Conservation (phyloP, 352 stramenopile genomes). For the Phytophthora pluvialis region DNA sequence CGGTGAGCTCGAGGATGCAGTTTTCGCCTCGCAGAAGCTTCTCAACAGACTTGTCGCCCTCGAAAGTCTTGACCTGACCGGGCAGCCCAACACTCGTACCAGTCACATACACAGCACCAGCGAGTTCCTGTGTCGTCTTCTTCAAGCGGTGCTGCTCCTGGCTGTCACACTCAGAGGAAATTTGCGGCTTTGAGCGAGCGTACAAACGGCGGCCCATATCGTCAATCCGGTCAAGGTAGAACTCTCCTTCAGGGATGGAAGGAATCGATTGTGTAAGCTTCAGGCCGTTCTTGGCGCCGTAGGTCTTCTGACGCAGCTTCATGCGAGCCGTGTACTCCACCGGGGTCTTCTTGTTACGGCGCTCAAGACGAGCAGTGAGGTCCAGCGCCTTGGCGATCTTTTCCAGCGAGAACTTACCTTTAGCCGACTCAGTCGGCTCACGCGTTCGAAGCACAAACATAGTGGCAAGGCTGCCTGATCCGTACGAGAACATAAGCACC, state of each 20-base stretch:
- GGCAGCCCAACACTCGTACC: conserved; percentile 93
- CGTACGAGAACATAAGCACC: conserved; percentile 97
- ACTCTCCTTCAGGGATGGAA: conserved; percentile 82
- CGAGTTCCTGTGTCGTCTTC: conserved; percentile 54
- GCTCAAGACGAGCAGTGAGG: conserved; percentile 80
- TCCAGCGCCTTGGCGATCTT: conserved; percentile 89
- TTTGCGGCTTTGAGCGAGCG: conserved; percentile 36
- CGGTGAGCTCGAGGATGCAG: conserved; percentile 87
- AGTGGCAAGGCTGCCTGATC: conserved; percentile 94
- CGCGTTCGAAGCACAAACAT: conserved; percentile 86
- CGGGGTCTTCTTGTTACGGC: conserved; percentile 83
- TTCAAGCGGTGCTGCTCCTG: conserved; percentile 31
- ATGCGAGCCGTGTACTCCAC: conserved; percentile 93
- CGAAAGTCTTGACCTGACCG: conserved; percentile 71
- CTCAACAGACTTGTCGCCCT: conserved; percentile 80
- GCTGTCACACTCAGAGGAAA: conserved; percentile 3
- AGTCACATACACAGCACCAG: conserved; percentile 85
- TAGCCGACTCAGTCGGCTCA: conserved; percentile 21
- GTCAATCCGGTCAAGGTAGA: conserved; percentile 94
- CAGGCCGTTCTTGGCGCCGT: conserved; percentile 53
- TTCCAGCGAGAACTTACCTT: conserved; percentile 85
- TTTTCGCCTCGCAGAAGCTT: conserved; percentile 91
- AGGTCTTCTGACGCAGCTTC: conserved; percentile 88
- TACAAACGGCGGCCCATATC: conserved; percentile 91
- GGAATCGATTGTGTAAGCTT: conserved; percentile 77